Percentiles rank a stretch among this genome's conserved stretches.
phyloP scores from a whole-genome alignment of 176 grass and related monocot genomes.

The Oryza meyeriana region DNA sequence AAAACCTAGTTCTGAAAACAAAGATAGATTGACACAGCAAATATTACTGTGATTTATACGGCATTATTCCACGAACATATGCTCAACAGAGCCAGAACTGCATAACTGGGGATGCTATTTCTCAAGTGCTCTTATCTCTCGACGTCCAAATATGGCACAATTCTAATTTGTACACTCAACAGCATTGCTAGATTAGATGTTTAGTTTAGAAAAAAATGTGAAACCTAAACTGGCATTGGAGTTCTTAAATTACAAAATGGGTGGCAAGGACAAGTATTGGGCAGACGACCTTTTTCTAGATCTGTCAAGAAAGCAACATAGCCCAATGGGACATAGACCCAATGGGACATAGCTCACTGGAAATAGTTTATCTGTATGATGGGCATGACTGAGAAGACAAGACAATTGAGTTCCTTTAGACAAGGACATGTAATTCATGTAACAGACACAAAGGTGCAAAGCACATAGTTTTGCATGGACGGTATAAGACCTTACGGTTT shows the following conservation, averaged over 20 bases:
- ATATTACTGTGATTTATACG: conserved; percentile 43
- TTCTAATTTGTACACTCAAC: conserved; percentile 28
- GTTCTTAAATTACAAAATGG: not conserved
- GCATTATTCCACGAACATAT: conserved; percentile 35
- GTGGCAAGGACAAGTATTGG: not conserved
- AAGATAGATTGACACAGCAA: conserved; percentile 40
- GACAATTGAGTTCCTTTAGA: conserved; percentile 7
- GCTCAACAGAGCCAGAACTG: conserved; percentile 34
- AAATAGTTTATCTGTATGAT: conserved; percentile 14
- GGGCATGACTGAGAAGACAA: not conserved
- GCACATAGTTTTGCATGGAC: conserved; percentile 8
- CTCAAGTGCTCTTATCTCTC: conserved; percentile 15
- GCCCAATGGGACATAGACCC: no score
- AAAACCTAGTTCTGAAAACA: conserved; percentile 93
- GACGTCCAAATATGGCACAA: conserved; percentile 17
- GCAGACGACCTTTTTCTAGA: not conserved
- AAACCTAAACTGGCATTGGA: not conserved
- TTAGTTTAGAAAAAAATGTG: not conserved
- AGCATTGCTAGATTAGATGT: conserved; percentile 11
- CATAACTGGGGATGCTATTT: conserved; percentile 10
- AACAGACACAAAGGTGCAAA: conserved; percentile 4
- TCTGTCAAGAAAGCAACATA: conserved; percentile 3
- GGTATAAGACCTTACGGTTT: no score
- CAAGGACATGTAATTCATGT: conserved; percentile 6
- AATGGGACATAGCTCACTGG: not conserved